Base-by-base conservation (phyloP, 192 early-diverging fungal species). In the Coemansia furcata region DNA sequence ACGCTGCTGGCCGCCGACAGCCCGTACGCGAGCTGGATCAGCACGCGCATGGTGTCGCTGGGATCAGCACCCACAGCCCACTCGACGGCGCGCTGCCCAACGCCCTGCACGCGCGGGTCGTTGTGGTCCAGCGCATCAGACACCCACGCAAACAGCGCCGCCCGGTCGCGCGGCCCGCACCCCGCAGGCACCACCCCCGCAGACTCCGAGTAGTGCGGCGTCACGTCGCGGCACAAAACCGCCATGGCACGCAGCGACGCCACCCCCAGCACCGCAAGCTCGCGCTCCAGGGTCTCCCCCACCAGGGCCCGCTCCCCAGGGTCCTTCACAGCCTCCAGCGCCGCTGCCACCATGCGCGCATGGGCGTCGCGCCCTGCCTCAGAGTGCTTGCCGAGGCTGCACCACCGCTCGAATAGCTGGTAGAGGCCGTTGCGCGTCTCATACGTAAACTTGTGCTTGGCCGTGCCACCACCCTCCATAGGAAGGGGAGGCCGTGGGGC, bases 391-490 rank as follows among this genome's bases (percentile, higher is more conserved):
- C 96, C 95, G 70, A 93, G 86, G 8, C 96, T 90, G 76, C 94
- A 94, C 97, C 97, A 99, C 23, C 90, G 85, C 76, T 96, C 94
- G 84, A 96, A 92, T 50, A 96, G 78, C 60, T 85, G 83, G 78
- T 95, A 99, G 37, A 96, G 62, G 2, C 82, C 84, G 15, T 86
- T 73, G 40, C 97, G 85, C 1, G 88, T 85, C 60, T 95, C 92
- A 76, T 91, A 92, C 0, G 94, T 85, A 65, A 98, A 89, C 66
- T 85, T 84, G 0, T 38, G 58, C 21, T 39, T 36, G 5, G 32
- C n/a, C 15, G 58, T 19, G 33, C 35, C 36, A 37, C n/a, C 36
- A 17, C 35, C 19, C 17, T 8, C 33, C 6, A 12, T 19, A 6
- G 21, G 46, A 1, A 1, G 23, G 19, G 21, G 46, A 1, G 23